Evolutionary conservation across 2,329 filamentous ascomycete species (phyloP).

Genomic region (Aspergillus pseudoglaucus): DNA sequence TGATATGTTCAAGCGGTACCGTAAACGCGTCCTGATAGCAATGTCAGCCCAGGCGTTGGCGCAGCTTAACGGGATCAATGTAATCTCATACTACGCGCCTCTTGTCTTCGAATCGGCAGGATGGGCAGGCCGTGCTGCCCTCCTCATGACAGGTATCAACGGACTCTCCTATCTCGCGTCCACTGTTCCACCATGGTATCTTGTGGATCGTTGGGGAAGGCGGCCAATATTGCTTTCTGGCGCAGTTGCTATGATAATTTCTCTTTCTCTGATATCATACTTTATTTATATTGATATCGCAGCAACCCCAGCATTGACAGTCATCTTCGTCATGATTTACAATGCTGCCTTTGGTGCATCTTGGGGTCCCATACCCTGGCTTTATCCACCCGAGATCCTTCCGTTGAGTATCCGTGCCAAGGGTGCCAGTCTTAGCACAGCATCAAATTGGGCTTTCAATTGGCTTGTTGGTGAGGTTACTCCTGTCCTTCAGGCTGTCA

Average conservation of each 20-base stretch:
- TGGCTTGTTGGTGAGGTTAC: slow-evolving; percentile 96
- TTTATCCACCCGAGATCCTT: slow-evolving; percentile 97
- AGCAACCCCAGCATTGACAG: slow-evolving; percentile 74
- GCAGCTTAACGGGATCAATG: slow-evolving; percentile 97
- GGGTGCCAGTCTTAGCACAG: slow-evolving; percentile 91
- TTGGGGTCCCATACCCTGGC: slow-evolving; percentile 98
- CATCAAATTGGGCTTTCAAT: slow-evolving; percentile 97
- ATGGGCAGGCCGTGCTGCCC: slow-evolving; percentile 84
- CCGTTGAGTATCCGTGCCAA: slow-evolving; percentile 95
- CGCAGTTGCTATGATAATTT: slow-evolving; percentile 80
- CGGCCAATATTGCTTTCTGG: slow-evolving; percentile 84
- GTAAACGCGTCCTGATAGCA: slow-evolving; percentile 89
- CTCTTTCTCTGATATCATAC: slow-evolving; percentile 85
- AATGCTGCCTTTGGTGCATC: slow-evolving; percentile 94
- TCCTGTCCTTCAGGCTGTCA: slow-evolving; percentile 82
- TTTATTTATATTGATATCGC: slow-evolving; percentile 81
- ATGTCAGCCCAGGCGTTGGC: slow-evolving; percentile 97
- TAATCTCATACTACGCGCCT: slow-evolving; percentile 97
- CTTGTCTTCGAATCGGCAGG: slow-evolving; percentile 94
- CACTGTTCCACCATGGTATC: slow-evolving; percentile 93
- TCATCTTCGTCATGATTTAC: slow-evolving; percentile 95
- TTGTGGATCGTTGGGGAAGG: slow-evolving; percentile 87
- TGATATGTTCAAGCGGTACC: slow-evolving; percentile 94
- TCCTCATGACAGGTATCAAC: slow-evolving; percentile 97
- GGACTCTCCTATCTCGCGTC: slow-evolving; percentile 84